Percentiles rank a stretch among this genome's conserved stretches.
phyloP scores from a whole-genome alignment of 148 eudicot genomes.

The Rhododendron molle region DNA sequence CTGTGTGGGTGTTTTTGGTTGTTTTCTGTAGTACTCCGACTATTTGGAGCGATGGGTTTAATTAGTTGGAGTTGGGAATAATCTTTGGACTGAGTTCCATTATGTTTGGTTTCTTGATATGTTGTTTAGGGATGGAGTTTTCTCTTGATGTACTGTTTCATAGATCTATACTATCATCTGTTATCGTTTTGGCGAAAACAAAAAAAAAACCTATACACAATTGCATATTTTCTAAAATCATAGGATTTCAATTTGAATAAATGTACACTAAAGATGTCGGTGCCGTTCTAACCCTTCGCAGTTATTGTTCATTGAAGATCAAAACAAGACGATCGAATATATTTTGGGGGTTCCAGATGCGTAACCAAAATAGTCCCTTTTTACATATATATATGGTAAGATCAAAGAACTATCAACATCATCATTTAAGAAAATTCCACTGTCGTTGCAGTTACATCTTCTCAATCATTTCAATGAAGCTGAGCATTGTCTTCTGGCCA shows the following conservation, averaged over 20 bases:
- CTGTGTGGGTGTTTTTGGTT: too few species aligned
- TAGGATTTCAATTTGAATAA: neutral
- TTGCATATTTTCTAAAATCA: too few species aligned
- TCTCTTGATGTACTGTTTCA: too few species aligned
- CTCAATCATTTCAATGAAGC: slow-evolving; percentile 16
- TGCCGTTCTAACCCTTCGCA: neutral
- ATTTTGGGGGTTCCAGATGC: neutral
- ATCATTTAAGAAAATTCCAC: neutral
- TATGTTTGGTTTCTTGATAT: too few species aligned
- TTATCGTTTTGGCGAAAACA: too few species aligned
- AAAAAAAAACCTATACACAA: too few species aligned
- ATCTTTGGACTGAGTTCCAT: too few species aligned
- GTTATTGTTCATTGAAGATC: neutral
- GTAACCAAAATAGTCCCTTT: neutral
- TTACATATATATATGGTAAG: neutral
- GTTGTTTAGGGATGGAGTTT: too few species aligned
- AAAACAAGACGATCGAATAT: neutral
- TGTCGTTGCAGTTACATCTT: neutral
- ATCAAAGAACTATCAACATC: neutral
- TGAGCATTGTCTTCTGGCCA: slow-evolving; percentile 11
- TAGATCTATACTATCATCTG: too few species aligned
- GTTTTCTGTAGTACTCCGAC: too few species aligned
- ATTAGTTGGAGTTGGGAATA: too few species aligned
- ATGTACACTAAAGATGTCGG: neutral
- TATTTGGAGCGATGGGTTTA: too few species aligned